Evolutionary conservation across 1,139 yeast species (phyloP).

Genomic region (Saccharomycopsis phalli): DNA sequence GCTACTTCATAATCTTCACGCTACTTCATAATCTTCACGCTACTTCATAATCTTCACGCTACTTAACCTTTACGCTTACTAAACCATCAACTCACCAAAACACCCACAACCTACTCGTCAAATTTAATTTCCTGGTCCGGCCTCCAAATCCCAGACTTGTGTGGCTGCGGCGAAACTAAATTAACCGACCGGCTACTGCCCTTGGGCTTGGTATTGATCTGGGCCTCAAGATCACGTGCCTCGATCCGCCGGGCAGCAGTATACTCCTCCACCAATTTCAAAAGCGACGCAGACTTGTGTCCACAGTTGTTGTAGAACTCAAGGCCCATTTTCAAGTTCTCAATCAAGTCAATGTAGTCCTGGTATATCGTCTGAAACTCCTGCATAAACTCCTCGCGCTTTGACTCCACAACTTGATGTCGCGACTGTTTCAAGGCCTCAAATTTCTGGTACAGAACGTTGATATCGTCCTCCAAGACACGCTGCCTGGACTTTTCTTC

Average conservation of each 20-base stretch:
- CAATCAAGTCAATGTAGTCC: slow-evolving; percentile 46
- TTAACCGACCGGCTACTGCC: background rate
- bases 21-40: no score
- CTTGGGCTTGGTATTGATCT: slow-evolving; percentile 17
- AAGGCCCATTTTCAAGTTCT: slow-evolving; percentile 60
- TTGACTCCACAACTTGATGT: slow-evolving; percentile 17
- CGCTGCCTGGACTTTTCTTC: slow-evolving; percentile 32
- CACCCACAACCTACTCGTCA: no score
- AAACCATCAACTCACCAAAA: no score
- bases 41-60: no score
- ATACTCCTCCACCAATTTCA: slow-evolving; percentile 44
- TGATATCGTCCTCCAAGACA: slow-evolving; percentile 36
- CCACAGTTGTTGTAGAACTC: slow-evolving; percentile 61
- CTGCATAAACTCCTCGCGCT: slow-evolving; percentile 35
- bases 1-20: no score
- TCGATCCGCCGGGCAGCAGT: slow-evolving; percentile 46
- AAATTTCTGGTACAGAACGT: slow-evolving; percentile 35
- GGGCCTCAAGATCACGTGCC: slow-evolving; percentile 41
- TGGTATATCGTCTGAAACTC: slow-evolving; percentile 45
- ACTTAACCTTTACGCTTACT: no score
- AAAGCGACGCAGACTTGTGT: slow-evolving; percentile 39
- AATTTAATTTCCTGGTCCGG: background rate
- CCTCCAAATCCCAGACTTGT: background rate
- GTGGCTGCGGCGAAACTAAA: slow-evolving; percentile 1
- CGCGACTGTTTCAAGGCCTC: slow-evolving; percentile 14